Evolutionary conservation across 495 filamentous ascomycete species (phyloP).

Genomic region (Penicillium roqueforti): DNA sequence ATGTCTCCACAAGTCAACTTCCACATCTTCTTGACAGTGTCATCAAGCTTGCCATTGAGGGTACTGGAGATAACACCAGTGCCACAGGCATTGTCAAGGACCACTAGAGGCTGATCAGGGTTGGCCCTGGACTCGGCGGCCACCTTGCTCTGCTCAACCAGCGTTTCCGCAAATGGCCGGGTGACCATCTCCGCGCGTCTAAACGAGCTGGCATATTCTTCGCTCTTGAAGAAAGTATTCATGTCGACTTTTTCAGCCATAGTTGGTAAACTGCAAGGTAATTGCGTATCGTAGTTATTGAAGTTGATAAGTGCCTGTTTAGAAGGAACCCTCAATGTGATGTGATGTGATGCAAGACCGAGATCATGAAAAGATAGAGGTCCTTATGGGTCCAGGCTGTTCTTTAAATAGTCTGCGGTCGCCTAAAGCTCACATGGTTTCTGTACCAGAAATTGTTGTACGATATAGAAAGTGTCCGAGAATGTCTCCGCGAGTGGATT

Average conservation of each 20-base stretch:
- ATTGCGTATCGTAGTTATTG: background rate
- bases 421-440: background rate
- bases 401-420: background rate
- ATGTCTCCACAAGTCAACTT: slow-evolving; percentile 38
- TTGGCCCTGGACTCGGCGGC: slow-evolving; percentile 15
- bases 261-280: background rate
- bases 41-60: slow-evolving; percentile 24
- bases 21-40: slow-evolving; percentile 18
- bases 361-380: background rate
- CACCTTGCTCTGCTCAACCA: slow-evolving; percentile 31
- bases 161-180: slow-evolving; percentile 24
- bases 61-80: slow-evolving; percentile 35
- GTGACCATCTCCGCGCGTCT: slow-evolving; percentile 33
- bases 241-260: slow-evolving; percentile 12
- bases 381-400: background rate
- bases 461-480: slow-evolving; percentile 27
- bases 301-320: background rate
- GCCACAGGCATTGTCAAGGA: slow-evolving; percentile 44
- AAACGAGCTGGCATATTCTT: slow-evolving; percentile 31
- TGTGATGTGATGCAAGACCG: background rate
- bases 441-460: background rate
- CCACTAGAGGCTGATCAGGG: slow-evolving; percentile 20
- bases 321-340: background rate
- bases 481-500: slow-evolving; percentile 25
- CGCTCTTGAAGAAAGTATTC: slow-evolving; percentile 22